phyloP scores from a whole-genome alignment of 495 filamentous ascomycete genomes.

The Hamigera avellanea region DNA sequence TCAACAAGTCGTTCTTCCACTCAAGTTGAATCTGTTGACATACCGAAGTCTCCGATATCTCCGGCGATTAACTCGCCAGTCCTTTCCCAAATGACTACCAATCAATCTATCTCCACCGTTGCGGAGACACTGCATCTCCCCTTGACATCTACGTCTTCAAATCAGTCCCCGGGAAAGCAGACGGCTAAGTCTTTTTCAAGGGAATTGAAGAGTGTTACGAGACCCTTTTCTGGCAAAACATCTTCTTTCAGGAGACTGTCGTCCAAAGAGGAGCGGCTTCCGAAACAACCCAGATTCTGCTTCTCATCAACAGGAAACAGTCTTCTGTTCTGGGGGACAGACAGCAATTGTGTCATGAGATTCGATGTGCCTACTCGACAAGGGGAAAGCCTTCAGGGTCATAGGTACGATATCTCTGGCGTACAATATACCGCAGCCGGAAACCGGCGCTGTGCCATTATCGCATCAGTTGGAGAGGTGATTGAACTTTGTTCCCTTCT shows the following conservation, averaged over 20 bases:
- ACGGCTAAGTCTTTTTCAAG: constrained; percentile 8
- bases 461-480: constrained; percentile 14
- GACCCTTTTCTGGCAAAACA: constrained; percentile 7
- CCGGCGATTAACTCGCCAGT: neutral
- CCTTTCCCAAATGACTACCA: constrained; percentile 5
- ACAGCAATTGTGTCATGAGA: constrained; percentile 11
- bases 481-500: neutral
- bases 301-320: constrained; percentile 12
- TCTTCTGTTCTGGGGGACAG: constrained; percentile 14
- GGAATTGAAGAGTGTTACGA: constrained; percentile 11
- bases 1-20: constrained; percentile 14
- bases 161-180: constrained; percentile 9
- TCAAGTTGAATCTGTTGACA: constrained; percentile 2
- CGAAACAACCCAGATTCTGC: constrained; percentile 10
- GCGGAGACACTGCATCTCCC: constrained; percentile 4
- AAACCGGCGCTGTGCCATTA: constrained; percentile 10
- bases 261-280: constrained; percentile 6
- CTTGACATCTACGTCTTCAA: constrained; percentile 3
- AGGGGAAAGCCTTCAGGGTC: constrained; percentile 6
- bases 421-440: constrained; percentile 14
- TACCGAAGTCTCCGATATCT: neutral
- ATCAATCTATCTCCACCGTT: constrained; percentile 3
- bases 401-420: constrained; percentile 14
- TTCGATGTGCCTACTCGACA: constrained; percentile 7
- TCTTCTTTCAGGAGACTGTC: constrained; percentile 10